Percentiles rank a stretch among this genome's conserved stretches.
Evolutionary conservation across 192 early-diverging fungal species (phyloP).

Genomic region (Geranomyces michiganensis): DNA sequence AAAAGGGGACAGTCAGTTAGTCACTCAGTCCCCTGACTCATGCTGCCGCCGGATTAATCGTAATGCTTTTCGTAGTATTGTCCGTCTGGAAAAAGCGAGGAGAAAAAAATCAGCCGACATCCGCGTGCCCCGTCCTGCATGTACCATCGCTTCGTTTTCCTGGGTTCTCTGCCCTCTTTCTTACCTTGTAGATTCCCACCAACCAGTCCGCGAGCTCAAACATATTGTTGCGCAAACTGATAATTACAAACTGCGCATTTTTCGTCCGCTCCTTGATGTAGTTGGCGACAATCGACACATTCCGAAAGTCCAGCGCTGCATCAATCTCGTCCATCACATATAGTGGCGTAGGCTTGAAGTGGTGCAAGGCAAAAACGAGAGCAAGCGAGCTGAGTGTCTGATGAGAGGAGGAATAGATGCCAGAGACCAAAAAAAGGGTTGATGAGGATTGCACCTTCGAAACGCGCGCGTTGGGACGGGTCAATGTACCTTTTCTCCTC

Average conservation of each 20-base stretch:
- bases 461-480: not conserved
- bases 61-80: conserved; percentile 82
- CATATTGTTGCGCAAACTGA: conserved; percentile 99
- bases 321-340: conserved; percentile 99
- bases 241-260: conserved; percentile 98
- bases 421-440: conserved; percentile 1
- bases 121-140: too few species aligned
- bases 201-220: conserved; percentile 99
- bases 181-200: conserved; percentile 95
- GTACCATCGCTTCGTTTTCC: not conserved
- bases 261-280: conserved; percentile 97
- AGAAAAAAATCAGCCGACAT: not conserved
- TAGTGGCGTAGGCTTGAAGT: conserved; percentile 98
- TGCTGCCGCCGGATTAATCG: conserved; percentile 58
- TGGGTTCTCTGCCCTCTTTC: not conserved
- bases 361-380: conserved; percentile 97
- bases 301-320: conserved; percentile 97
- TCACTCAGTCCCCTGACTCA: too few species aligned
- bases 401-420: not conserved
- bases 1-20: too few species aligned
- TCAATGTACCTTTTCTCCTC: conserved; percentile 90
- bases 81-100: conserved; percentile 57
- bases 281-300: conserved; percentile 98
- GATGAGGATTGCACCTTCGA: conserved; percentile 16
- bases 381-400: conserved; percentile 96